Evolutionary conservation across 805 yeast species (phyloP), one percentile per base, ranked within the genome.

Genomic region (Peterozyma xylosa): DNA sequence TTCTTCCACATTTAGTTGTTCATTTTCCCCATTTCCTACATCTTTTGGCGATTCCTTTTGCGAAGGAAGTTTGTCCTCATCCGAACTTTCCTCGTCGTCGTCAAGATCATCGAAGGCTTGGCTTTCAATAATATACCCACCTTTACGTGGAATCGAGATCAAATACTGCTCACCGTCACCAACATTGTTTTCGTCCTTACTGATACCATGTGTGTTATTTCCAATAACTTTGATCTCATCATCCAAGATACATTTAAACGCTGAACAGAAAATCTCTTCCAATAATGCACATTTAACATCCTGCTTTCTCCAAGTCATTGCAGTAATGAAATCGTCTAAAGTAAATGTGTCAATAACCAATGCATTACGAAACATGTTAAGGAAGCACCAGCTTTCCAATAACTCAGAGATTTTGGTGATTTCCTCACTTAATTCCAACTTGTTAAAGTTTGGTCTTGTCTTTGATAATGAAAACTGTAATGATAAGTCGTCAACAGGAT

Each of bases 281-380:
- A 86, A 55, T 33, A 83, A 56, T 10, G 63, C 68, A 51, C 85
- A 77, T 34, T 76, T 60, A 2, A 71, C 68, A 4, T 62, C 60
- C 2, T 63, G 60, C 33, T 68, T 66, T 29, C 66, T 64, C 74
- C 80, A 67, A 34, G 66, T 64, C 63, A 82, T 57, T 10, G 78
- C 80, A 43, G 76, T 75, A 7, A 82, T 56, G 53, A 76, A 85
- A 51, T 83, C 95, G 62, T 87, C 96, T 63, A 84, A 86, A 0
- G 91, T 81, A 53, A 86, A 81, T 0, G 83, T 74, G 53, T 82
- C 88, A n/a, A 88, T 62, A 5, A 72, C 56, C 30, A 87, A 63
- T 1, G 87, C 78, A 33, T 71, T 71, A 51, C 79, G 76, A 58
- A 80, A 87, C 41, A 85, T 71, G 57, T 86, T 86, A 29, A 86